Percentiles rank a stretch among this genome's conserved stretches.
Conservation (phyloP, 108 stramenopile species). For the Seminavis robusta region DNA sequence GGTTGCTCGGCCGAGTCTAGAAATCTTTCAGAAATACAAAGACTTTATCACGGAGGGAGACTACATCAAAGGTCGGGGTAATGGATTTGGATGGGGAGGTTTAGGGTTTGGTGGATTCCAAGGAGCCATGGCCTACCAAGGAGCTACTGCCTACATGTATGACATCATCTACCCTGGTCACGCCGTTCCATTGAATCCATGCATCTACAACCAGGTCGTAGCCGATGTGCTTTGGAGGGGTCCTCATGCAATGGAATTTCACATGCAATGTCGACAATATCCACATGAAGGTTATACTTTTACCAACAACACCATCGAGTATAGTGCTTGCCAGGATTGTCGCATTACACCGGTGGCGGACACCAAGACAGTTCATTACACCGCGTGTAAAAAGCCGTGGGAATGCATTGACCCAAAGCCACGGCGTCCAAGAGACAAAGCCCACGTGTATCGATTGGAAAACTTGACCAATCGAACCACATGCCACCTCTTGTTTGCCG, state of each 20-base stretch:
- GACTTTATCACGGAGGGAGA: conserved; percentile 56
- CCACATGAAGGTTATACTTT: conserved; percentile 33
- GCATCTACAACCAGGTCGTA: conserved; percentile 44
- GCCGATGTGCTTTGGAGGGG: conserved; percentile 56
- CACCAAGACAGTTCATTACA: conserved; percentile 64
- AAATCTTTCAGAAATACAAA: conserved; percentile 42
- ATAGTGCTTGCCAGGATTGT: conserved; percentile 61
- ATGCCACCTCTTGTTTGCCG: conserved; percentile 44
- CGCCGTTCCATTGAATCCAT: conserved; percentile 46
- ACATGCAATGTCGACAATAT: conserved; percentile 61
- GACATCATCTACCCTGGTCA: conserved; percentile 51
- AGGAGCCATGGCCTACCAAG: conserved; percentile 80
- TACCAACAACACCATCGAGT: conserved; percentile 42
- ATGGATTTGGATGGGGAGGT: conserved; percentile 56
- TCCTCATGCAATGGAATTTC: conserved; percentile 44
- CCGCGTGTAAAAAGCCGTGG: conserved; percentile 77
- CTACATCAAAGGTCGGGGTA: conserved; percentile 47
- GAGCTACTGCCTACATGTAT: conserved; percentile 64
- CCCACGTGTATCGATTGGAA: conserved; percentile 44
- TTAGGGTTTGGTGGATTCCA: conserved; percentile 66
- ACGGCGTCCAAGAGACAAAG: conserved; percentile 42
- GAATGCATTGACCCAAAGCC: conserved; percentile 60
- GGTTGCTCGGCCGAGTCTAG: conserved; percentile 37
- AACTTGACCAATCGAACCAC: conserved; percentile 64
- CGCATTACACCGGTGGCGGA: conserved; percentile 45